Evolutionary conservation across 1,284 basidiomycete species (phyloP).

Genomic region (Moesziomyces aphidis): DNA sequence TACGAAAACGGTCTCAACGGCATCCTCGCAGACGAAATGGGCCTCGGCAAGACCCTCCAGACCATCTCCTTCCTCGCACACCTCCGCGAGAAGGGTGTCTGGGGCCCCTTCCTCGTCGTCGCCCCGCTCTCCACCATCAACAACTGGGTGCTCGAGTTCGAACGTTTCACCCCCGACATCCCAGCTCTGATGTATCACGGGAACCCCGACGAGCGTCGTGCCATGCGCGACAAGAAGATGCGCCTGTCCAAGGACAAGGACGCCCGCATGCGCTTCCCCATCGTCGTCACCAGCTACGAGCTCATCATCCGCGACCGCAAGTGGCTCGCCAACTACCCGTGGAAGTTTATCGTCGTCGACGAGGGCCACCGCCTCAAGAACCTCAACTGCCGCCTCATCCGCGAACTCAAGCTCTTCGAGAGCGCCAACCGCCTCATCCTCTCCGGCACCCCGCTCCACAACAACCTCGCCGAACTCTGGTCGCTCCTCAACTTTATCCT

Average conservation of each 20-base stretch:
- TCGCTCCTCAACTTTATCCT: constrained; percentile 85
- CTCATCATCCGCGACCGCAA: constrained; percentile 77
- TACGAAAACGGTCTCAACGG: constrained; percentile 97
- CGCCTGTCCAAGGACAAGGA: constrained; percentile 35
- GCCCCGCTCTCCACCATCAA: constrained; percentile 97
- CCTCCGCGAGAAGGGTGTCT: constrained; percentile 90
- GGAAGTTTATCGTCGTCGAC: constrained; percentile 92
- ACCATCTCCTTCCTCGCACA: constrained; percentile 96
- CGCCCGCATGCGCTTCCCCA: constrained; percentile 59
- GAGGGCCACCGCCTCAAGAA: constrained; percentile 96
- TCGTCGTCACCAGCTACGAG: constrained; percentile 92
- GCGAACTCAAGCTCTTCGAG: constrained; percentile 87
- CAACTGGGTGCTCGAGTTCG: constrained; percentile 91
- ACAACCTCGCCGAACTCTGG: constrained; percentile 94
- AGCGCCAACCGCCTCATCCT: constrained; percentile 89
- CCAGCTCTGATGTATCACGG: constrained; percentile 92
- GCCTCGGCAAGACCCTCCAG: constrained; percentile 96
- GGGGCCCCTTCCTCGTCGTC: constrained; percentile 97
- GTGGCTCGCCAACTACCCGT: constrained; percentile 51
- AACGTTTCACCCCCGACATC: constrained; percentile 76
- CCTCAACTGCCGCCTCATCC: constrained; percentile 86
- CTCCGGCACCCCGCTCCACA: constrained; percentile 94
- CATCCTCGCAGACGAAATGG: constrained; percentile 99
- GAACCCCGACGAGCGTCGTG: constrained; percentile 78
- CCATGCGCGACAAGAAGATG: constrained; percentile 72